Percentiles rank a stretch among this genome's conserved stretches.
phyloP scores from a whole-genome alignment of 2,329 filamentous ascomycete species.

The Rachicladosporium sp. region DNA sequence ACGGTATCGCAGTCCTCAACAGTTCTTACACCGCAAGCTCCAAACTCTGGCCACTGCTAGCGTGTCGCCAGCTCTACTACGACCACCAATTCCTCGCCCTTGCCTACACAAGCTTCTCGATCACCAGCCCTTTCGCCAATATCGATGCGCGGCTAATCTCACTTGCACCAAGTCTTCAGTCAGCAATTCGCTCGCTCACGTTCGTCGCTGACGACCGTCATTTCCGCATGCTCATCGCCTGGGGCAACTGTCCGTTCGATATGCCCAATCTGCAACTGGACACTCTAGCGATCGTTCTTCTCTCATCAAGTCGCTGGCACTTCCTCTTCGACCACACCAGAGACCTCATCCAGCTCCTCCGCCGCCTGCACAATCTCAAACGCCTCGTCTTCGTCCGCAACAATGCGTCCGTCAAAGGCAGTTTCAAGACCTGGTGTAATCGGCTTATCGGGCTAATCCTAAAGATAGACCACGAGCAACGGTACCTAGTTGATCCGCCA shows the following conservation, averaged over 20 bases:
- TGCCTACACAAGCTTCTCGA: constrained; percentile 23
- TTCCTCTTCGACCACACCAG: constrained; percentile 24
- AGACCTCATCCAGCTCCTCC: constrained; percentile 22
- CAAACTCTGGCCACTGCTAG: constrained; percentile 23
- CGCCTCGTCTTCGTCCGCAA: constrained; percentile 25
- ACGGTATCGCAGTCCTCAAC: constrained; percentile 12
- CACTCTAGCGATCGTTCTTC: constrained; percentile 21
- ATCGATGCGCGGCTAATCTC: constrained; percentile 16
- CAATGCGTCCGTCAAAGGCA: constrained; percentile 23
- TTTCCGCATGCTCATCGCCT: constrained; percentile 21
- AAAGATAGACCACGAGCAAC: constrained; percentile 29
- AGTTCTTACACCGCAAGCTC: constrained; percentile 18
- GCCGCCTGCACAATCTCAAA: constrained; percentile 22
- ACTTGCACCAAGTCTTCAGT: constrained; percentile 18
- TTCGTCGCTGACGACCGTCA: constrained; percentile 20
- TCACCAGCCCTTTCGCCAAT: constrained; percentile 22
- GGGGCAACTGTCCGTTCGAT: constrained; percentile 23
- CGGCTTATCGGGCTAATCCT: constrained; percentile 27
- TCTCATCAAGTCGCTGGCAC: constrained; percentile 22
- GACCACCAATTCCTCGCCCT: constrained; percentile 26
- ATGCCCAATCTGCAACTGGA: constrained; percentile 20
- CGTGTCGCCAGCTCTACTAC: constrained; percentile 26
- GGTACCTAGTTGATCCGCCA: constrained; percentile 24
- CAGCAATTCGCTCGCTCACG: constrained; percentile 21
- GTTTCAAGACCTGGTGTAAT: constrained; percentile 27